Base-by-base conservation (phyloP, 164 flowering plant species). In the Santalum album region DNA sequence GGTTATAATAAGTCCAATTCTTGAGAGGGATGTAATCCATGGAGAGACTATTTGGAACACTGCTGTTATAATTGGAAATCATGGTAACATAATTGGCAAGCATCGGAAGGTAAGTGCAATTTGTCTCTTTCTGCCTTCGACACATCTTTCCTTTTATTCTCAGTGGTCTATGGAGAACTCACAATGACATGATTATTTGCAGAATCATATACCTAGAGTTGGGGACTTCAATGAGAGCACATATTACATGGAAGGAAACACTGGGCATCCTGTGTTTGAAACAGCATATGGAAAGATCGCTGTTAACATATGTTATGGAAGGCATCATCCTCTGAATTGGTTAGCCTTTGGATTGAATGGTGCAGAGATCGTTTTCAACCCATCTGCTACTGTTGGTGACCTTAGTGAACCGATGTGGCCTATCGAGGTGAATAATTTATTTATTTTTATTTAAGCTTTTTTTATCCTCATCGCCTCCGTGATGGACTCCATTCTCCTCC, bases 321-420 rank as follows among this genome's bases (percentile, higher is more conserved):
- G 97, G 75, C 99, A 92, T 69, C 99, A 92, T 66, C 96, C 97
- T 51, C 65, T 89, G 68, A 92, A 92, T 57, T 89, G 99, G 99
- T 57, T 92, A 57, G 99, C 96, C n/a, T 92, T 92, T 69, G 96
- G 96, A 46, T 70, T 92, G 69, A 92, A 92, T 70, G 99, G 99
- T 58, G 99, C 99, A 6, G 99, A 87, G 72, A 92, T 92, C 62
- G 95, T 92, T 53, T 92, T 92, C 69, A 92, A 92, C 52, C 99
- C 99, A 32, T 87, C 96, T 35, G 99, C 99, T 32, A 92, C 99
- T 38, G 96, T 92, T 66, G 99, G 99, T 61, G 95, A 89, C 70
- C 95, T 92, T 62, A 89, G 99, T 46, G 96, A 92, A 75, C 96
- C 99, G 23, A 89, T 92, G 96, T 87, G 99, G 99, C 86, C 97